phyloP scores from a whole-genome alignment of 2,329 filamentous ascomycete genomes.

The Alternaria sp. region DNA sequence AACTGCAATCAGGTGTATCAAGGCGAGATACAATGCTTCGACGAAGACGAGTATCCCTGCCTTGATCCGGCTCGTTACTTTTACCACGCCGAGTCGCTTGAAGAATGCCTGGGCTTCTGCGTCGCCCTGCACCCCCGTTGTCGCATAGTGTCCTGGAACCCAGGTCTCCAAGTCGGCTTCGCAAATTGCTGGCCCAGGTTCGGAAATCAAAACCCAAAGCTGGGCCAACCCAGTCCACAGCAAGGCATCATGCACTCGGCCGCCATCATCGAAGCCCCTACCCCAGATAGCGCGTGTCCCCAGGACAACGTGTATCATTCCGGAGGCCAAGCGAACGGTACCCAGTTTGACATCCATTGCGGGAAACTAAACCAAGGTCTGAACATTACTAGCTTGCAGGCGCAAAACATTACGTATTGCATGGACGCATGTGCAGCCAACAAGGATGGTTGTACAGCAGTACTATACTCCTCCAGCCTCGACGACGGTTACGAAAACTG shows the following conservation, averaged over 20 bases:
- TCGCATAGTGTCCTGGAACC: constrained; percentile 40
- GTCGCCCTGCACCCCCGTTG: constrained; percentile 42
- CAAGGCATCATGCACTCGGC: background rate
- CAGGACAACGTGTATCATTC: constrained; percentile 16
- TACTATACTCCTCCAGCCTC: constrained; percentile 39
- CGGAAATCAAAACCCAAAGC: constrained; percentile 11
- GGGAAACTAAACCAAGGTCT: constrained; percentile 39
- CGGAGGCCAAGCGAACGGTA: constrained; percentile 15
- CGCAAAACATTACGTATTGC: constrained; percentile 39
- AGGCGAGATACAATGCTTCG: too few species aligned
- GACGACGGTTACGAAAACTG: constrained; percentile 42
- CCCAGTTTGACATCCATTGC: constrained; percentile 42
- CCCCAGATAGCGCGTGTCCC: constrained; percentile 32
- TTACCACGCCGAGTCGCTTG: constrained; percentile 39
- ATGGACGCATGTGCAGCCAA: constrained; percentile 41
- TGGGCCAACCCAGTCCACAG: too few species aligned
- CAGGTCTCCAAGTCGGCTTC: constrained; percentile 38
- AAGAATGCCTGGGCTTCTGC: constrained; percentile 42
- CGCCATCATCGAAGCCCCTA: constrained; percentile 25
- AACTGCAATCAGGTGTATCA: too few species aligned
- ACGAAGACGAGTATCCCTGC: too few species aligned
- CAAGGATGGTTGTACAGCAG: constrained; percentile 35
- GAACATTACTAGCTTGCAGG: constrained; percentile 42
- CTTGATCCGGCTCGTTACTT: constrained; percentile 12
- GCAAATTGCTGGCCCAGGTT: constrained; percentile 48